Percentiles rank a stretch among this genome's conserved stretches.
Evolutionary conservation across 345 rosid genomes (phyloP).

Genomic region (Microthlaspi erraticum): DNA sequence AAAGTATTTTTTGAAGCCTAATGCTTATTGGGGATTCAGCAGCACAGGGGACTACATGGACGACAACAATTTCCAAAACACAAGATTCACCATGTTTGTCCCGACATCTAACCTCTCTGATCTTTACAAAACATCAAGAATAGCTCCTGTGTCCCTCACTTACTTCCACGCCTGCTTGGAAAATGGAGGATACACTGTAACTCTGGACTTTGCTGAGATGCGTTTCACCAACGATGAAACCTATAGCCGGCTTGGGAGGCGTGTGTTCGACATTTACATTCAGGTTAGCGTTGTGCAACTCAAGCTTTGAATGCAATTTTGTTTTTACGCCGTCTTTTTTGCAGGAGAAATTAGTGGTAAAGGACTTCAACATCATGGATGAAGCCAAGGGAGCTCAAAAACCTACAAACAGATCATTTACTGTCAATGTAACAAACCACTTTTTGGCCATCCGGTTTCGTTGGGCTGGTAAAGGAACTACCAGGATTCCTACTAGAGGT

Average conservation of each 20-base stretch:
- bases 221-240: constrained; percentile 55
- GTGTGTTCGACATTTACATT: constrained; percentile 63
- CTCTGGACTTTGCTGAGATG: constrained; percentile 66
- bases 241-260: constrained; percentile 62
- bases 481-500: constrained; percentile 53
- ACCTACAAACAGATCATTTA: constrained; percentile 41
- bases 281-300: constrained; percentile 49
- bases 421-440: constrained; percentile 45
- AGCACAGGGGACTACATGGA: constrained; percentile 79
- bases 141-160: constrained; percentile 65
- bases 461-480: constrained; percentile 73
- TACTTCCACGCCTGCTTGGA: constrained; percentile 70
- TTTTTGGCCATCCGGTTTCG: constrained; percentile 55
- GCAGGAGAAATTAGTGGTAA: constrained; percentile 54
- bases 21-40: constrained; percentile 65
- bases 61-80: constrained; percentile 56
- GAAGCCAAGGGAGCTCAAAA: constrained; percentile 56
- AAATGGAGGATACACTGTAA: constrained; percentile 60
- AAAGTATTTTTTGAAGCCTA: constrained; percentile 45
- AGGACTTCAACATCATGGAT: constrained; percentile 59
- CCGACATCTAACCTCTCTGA: constrained; percentile 51
- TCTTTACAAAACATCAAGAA: constrained; percentile 55
- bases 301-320: constrained; percentile 4
- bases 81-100: constrained; percentile 37
- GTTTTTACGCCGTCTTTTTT: constrained; percentile 4